A percentile compares a stretch with the other conserved stretches of the same genome.
These are phyloP conservation scores for Cudoniella acicularis DNA, from an alignment of 495 filamentous ascomycete species.

Conservation along the genomic window DNA sequence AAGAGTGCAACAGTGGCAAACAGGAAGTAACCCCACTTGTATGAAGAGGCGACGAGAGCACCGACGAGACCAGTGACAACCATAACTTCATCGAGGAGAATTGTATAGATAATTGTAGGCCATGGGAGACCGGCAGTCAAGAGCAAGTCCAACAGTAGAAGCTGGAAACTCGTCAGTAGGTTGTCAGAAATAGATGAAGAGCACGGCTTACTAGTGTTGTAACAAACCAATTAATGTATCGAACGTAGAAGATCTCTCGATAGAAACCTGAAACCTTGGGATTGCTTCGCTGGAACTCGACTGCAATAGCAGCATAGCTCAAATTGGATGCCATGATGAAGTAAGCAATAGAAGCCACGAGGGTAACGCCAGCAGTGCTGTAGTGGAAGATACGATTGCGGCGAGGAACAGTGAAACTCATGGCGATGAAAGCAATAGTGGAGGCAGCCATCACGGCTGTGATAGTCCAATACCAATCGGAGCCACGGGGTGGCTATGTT, in stretches of 20 bases:
- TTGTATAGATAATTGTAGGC: slow-evolving; percentile 58
- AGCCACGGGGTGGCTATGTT: slow-evolving; percentile 60
- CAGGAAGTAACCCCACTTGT: slow-evolving; percentile 68
- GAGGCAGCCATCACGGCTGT: slow-evolving; percentile 44
- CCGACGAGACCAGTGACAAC: slow-evolving; percentile 60
- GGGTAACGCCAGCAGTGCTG: slow-evolving; percentile 55
- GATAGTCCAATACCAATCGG: slow-evolving; percentile 49
- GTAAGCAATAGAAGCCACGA: slow-evolving; percentile 63
- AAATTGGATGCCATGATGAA: slow-evolving; percentile 67
- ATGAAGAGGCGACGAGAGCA: slow-evolving; percentile 50
- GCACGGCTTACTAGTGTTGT: slow-evolving; percentile 31
- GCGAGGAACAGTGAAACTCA: slow-evolving; percentile 45
- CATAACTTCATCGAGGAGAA: slow-evolving; percentile 61
- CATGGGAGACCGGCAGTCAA: slow-evolving; percentile 62
- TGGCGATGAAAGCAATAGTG: slow-evolving; percentile 38
- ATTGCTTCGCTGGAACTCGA: slow-evolving; percentile 46
- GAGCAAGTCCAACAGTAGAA: slow-evolving; percentile 57
- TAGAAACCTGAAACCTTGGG: slow-evolving; percentile 39
- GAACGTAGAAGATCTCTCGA: slow-evolving; percentile 67
- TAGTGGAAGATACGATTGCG: slow-evolving; percentile 66
- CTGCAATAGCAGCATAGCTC: slow-evolving; percentile 58
- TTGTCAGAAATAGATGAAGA: not conserved
- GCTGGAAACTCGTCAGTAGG: slow-evolving; percentile 31
- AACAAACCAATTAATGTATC: slow-evolving; percentile 63
- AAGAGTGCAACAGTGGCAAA: slow-evolving; percentile 57